Evolutionary conservation across 2,329 filamentous ascomycete genomes (phyloP), one percentile per base, ranked within the genome.

Genomic region (Pseudofabraea citricarpa): DNA sequence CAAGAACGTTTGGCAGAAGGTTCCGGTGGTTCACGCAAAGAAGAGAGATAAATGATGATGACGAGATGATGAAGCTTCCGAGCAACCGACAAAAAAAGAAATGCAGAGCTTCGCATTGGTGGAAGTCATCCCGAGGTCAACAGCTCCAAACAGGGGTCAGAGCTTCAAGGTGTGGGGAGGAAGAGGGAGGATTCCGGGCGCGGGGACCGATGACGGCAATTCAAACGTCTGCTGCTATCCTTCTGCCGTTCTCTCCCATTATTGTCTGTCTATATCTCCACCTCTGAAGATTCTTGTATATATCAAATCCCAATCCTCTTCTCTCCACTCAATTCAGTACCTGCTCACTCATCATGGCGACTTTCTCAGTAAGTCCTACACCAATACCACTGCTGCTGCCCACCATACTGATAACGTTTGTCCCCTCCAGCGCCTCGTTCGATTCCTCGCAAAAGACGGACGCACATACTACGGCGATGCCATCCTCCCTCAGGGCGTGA

Each of bases 401-500:
- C 16, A 16, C n/a, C 16, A 26, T 12, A 8, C 12, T 38, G 31
- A 5, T 13, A 23, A 36, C 20, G 51, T 36, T 33, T 19, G 9
- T 33, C 5, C 18, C 23, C 31, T 32, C 24, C 56, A 87, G 80
- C 79, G 83, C 56, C 80, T 90, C 29, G 70, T 90, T 53, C 81
- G 85, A 41, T 90, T 89, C 66, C 74, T 87, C 7, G 80, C 83
- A 55, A 79, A 75, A 54, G 81, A 89, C 56, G 84, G 84, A 60
- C 71, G 72, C 44, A 74, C 77, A 26, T 85, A 87, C 64, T 87
- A 87, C 51, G 86, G 85, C 53, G 83, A 90, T 65, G 84, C 85
- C 47, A 78, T 89, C 44, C 73, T 88, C 16, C 80, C 82, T 3
- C 41, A 64, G 1, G 81, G 79, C 16, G 66, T 74, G 29, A 76